Evolutionary conservation across 2,329 filamentous ascomycete species (phyloP), one percentile per base, ranked within the genome.

Genomic region (Paraconiothyrium brasiliense): DNA sequence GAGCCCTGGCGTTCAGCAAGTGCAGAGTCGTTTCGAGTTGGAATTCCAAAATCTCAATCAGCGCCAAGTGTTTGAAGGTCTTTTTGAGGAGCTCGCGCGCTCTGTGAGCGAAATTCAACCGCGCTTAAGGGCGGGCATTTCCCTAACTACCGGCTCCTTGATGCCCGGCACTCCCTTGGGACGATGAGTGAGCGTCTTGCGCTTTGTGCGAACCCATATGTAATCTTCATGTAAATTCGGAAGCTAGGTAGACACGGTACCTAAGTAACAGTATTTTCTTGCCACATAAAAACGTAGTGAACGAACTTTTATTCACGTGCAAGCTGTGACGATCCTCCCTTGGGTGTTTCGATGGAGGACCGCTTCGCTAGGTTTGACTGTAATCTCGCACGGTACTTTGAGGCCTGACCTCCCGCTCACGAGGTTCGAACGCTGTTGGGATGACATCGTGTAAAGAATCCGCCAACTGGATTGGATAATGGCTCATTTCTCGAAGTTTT

Each of bases 41-140:
- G 24, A 9, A 16, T 34, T 47, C 16, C 39, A 46, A 4, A 14
- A 46, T 16, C 52, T 32, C 41, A 46, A 34, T 24, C 39, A 56
- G 27, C 52, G 52, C 8, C 52, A 46, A n/a, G 30, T 41, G 52
- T 56, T 56, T 34, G 27, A 30, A n/a, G 41, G 27, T 16, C 24
- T 56, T 35, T 41, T 56, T 20, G 52, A 56, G 34, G 27, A 56
- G 52, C 41, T 56, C 52, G 37, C 20, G 32, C 35, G 10, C 20
- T 30, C 51, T 54, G 22, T 54, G 24, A 47, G 39, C 16, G 39
- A 41, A 7, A n/a, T 16, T 9, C 35, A 10, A 2, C 39, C 39
- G 8, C 39, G 39, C 39, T 41, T 16, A 14, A 41, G 39, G 16
- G 14, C 16, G 39, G 14, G 16, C 39, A 10, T 14, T 14, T 41